These are phyloP conservation scores for Aspergillus kassunensis DNA, from an alignment of 495 filamentous ascomycete genomes.

Conservation along the genomic window DNA sequence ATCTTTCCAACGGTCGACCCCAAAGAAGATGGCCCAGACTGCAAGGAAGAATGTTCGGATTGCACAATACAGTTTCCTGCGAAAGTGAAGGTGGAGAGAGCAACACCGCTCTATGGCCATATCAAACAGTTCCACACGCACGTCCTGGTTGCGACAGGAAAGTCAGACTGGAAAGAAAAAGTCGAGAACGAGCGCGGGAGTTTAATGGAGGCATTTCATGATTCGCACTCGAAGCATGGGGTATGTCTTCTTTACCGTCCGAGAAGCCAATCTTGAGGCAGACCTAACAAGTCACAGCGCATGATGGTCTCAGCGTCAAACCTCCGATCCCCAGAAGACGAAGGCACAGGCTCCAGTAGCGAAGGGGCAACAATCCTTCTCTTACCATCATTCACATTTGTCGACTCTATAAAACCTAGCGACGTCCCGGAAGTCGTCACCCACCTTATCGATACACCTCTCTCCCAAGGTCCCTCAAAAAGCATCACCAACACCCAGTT, in stretches of 20 bases:
- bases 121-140: slow-evolving; percentile 84
- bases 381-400: slow-evolving; percentile 77
- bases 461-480: slow-evolving; percentile 46
- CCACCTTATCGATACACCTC: slow-evolving; percentile 61
- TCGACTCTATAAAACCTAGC: slow-evolving; percentile 72
- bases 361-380: slow-evolving; percentile 70
- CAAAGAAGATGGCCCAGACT: slow-evolving; percentile 75
- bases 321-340: slow-evolving; percentile 57
- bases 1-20: slow-evolving; percentile 56
- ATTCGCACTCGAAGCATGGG: slow-evolving; percentile 60
- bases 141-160: slow-evolving; percentile 85
- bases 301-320: slow-evolving; percentile 93
- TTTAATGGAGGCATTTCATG: slow-evolving; percentile 82
- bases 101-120: slow-evolving; percentile 72
- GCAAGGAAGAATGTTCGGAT: slow-evolving; percentile 76
- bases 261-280: no score
- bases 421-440: slow-evolving; percentile 66
- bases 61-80: slow-evolving; percentile 73
- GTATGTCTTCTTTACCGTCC: slow-evolving; percentile 40
- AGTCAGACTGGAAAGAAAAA: slow-evolving; percentile 85
- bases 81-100: slow-evolving; percentile 68
- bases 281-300: slow-evolving; percentile 43
- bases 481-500: slow-evolving; percentile 22
- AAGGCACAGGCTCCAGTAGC: slow-evolving; percentile 32
- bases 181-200: slow-evolving; percentile 83